Conservation (phyloP, 2,329 filamentous ascomycete species). For the Dactylellina cionopaga region DNA sequence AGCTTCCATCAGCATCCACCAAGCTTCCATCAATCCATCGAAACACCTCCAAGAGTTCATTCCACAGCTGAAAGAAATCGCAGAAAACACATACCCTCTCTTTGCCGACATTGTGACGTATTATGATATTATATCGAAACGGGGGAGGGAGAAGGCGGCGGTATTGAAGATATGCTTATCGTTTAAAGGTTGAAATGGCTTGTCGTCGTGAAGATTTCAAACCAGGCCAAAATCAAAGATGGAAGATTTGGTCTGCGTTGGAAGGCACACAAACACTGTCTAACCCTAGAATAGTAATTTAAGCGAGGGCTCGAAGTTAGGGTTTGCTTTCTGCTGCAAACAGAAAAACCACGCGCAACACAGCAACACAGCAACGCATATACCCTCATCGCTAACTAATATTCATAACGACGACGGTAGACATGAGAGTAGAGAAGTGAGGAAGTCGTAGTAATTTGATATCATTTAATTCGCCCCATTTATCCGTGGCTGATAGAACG, state of each 20-base stretch:
- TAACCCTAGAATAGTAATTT: conserved; percentile 1
- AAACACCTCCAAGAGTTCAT: neutral
- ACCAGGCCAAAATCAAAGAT: conserved; percentile 19
- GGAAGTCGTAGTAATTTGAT: no score
- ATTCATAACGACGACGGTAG: no score
- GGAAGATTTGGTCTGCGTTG: conserved; percentile 42
- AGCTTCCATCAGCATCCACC: conserved; percentile 28
- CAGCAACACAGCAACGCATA: neutral
- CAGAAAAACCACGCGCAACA: neutral
- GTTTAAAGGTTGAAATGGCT: neutral
- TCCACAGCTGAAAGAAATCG: neutral
- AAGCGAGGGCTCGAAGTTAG: conserved; percentile 51
- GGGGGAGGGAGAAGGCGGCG: conserved; percentile 12
- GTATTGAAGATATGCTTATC: conserved; percentile 3
- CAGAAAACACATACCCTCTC: conserved; percentile 42
- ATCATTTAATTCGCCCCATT: no score
- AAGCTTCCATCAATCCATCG: neutral
- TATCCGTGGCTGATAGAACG: no score
- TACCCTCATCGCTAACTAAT: neutral
- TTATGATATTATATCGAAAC: conserved; percentile 29
- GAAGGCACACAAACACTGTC: neutral
- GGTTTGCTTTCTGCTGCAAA: conserved; percentile 11
- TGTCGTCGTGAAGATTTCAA: neutral
- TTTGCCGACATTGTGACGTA: conserved; percentile 44
- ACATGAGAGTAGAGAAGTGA: no score